Percentiles rank a stretch among this genome's conserved stretches.
phyloP scores from a whole-genome alignment of 371 early-diverging fungal species.

The Saksenaea oblongispora region DNA sequence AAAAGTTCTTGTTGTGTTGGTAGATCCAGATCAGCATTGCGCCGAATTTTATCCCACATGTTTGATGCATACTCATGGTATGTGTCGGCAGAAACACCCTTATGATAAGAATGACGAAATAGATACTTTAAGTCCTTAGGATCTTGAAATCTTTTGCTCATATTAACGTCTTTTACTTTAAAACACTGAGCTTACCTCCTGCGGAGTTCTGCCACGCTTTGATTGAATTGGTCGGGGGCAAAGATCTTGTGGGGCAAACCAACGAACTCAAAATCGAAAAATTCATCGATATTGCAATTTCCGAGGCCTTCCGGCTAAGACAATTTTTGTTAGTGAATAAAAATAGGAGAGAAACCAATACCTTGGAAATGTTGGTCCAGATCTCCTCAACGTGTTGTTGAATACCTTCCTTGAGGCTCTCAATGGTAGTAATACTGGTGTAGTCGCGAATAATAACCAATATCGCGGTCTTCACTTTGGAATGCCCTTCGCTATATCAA shows the following conservation, averaged over 20 bases:
- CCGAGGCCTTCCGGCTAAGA: slow-evolving; percentile 79
- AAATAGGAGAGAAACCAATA: slow-evolving; percentile 15
- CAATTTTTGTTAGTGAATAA: neutral
- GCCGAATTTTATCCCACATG: slow-evolving; percentile 93
- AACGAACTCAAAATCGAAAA: slow-evolving; percentile 90
- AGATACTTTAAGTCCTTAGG: slow-evolving; percentile 71
- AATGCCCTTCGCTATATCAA: slow-evolving; percentile 11
- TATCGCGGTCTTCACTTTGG: slow-evolving; percentile 83
- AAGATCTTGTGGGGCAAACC: slow-evolving; percentile 92
- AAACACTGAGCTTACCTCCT: slow-evolving; percentile 46
- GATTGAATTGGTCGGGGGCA: slow-evolving; percentile 82
- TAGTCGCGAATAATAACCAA: slow-evolving; percentile 97
- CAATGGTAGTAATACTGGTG: slow-evolving; percentile 85
- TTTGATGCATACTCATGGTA: slow-evolving; percentile 86
- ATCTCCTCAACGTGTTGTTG: too few relatives aligned
- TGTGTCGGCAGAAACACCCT: slow-evolving; percentile 94
- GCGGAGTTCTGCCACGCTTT: slow-evolving; percentile 69
- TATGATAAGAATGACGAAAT: slow-evolving; percentile 86
- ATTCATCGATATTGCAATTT: slow-evolving; percentile 78
- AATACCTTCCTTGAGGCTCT: slow-evolving; percentile 81
- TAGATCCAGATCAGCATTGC: slow-evolving; percentile 94
- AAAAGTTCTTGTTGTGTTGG: slow-evolving; percentile 97
- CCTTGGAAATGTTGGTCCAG: slow-evolving; percentile 88
- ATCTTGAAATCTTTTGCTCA: slow-evolving; percentile 66
- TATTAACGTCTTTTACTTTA: neutral